Evolutionary conservation across 495 filamentous ascomycete genomes (phyloP).

Genomic region (Talaromyces trachyspermus): DNA sequence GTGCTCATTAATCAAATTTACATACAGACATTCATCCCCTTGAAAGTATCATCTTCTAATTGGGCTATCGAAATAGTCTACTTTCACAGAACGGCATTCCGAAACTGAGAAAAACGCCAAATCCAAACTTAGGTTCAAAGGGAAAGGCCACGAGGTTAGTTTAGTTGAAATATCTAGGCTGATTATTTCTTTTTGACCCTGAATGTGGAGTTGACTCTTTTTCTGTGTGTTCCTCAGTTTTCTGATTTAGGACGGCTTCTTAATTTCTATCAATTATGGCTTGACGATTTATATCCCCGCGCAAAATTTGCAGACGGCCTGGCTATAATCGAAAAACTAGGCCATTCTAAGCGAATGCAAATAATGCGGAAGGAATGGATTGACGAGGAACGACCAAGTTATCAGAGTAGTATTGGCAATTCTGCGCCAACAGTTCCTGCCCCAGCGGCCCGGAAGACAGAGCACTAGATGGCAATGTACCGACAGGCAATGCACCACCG

Average conservation of each 20-base stretch:
- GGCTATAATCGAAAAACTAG: slow-evolving; percentile 86
- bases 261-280: slow-evolving; percentile 91
- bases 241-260: slow-evolving; percentile 75
- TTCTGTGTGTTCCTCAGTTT: slow-evolving; percentile 48
- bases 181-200: neutral
- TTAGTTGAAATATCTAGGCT: no score
- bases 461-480: neutral
- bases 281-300: slow-evolving; percentile 91
- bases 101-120: slow-evolving; percentile 64
- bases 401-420: slow-evolving; percentile 3
- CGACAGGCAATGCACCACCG: slow-evolving; percentile 12
- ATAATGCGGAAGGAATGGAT: slow-evolving; percentile 80
- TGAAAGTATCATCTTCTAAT: neutral
- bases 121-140: slow-evolving; percentile 70
- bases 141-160: slow-evolving; percentile 85
- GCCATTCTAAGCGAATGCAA: slow-evolving; percentile 70
- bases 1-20: slow-evolving; percentile 11
- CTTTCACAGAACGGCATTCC: slow-evolving; percentile 77
- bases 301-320: slow-evolving; percentile 90
- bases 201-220: neutral
- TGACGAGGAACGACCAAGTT: slow-evolving; percentile 47
- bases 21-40: no score
- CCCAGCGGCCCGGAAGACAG: neutral
- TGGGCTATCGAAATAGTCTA: slow-evolving; percentile 41
- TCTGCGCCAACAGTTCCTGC: no score